Percentiles rank a stretch among this genome's conserved stretches.
phyloP scores from a whole-genome alignment of 2,329 filamentous ascomycete genomes.

The Teratosphaeria pseudoeucalypti region DNA sequence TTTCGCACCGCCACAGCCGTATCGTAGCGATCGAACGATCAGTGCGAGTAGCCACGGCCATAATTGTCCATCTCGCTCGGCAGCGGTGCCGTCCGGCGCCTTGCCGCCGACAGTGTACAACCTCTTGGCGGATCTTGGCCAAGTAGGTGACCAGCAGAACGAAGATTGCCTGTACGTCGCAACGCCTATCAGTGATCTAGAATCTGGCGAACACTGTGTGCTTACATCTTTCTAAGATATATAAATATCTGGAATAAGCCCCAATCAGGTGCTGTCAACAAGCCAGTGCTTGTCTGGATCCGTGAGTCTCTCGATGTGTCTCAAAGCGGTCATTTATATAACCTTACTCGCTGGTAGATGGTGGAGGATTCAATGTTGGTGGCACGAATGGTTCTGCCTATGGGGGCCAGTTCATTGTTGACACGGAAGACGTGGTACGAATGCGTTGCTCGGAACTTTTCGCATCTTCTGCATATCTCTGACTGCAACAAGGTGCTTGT shows the following conservation, averaged over 20 bases:
- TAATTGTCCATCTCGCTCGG: not conserved
- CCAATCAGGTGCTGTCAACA: not conserved
- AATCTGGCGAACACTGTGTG: not conserved
- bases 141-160: not conserved
- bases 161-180: constrained; percentile 1
- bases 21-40: not conserved
- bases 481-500: constrained; percentile 22
- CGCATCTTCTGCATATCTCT: not conserved
- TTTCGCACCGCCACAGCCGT: constrained; percentile 28
- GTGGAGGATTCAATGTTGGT: constrained; percentile 36
- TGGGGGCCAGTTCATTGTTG: constrained; percentile 17
- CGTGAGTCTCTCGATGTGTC: not conserved
- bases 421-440: not conserved
- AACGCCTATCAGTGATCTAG: not conserved
- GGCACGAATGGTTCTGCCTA: constrained; percentile 10
- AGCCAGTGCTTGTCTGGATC: not conserved
- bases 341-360: constrained; percentile 24
- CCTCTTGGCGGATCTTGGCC: not conserved
- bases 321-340: not conserved
- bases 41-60: not conserved
- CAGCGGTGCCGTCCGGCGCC: too few species aligned
- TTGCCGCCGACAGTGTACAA: not conserved
- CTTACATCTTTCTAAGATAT: not conserved
- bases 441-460: too few species aligned
- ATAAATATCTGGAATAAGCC: not conserved